Evolutionary conservation across 1,139 yeast genomes (phyloP).

Genomic region (Kodamaea sp.): DNA sequence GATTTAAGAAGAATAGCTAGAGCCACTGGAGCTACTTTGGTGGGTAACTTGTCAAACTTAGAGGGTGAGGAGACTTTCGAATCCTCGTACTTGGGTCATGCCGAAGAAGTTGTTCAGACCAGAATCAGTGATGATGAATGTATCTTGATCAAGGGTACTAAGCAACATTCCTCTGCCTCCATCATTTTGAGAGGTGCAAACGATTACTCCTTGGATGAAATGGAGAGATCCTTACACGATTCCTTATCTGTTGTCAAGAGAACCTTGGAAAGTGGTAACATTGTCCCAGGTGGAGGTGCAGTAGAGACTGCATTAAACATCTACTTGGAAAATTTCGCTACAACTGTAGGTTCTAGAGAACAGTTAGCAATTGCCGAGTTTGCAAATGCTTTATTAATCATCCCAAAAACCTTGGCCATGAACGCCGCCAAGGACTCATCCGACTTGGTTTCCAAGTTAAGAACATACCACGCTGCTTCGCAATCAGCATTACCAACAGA

Average conservation of each 20-base stretch:
- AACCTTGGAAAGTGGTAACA: slow-evolving; percentile 89
- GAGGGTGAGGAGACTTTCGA: slow-evolving; percentile 99
- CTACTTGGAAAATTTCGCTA: slow-evolving; percentile 94
- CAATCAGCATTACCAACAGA: slow-evolving; percentile 85
- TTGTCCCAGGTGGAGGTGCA: slow-evolving; percentile 99
- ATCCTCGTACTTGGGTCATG: slow-evolving; percentile 78
- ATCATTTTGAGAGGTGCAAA: slow-evolving; percentile 95
- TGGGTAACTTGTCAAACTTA: slow-evolving; percentile 84
- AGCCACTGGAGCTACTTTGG: slow-evolving; percentile 95
- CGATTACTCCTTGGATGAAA: slow-evolving; percentile 94
- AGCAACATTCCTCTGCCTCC: slow-evolving; percentile 89
- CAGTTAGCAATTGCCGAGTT: slow-evolving; percentile 98
- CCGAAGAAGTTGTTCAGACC: slow-evolving; percentile 91
- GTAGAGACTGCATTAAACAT: slow-evolving; percentile 96
- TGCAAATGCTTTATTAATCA: slow-evolving; percentile 83
- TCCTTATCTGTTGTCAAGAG: slow-evolving; percentile 94
- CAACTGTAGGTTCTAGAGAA: slow-evolving; percentile 96
- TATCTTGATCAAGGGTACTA: slow-evolving; percentile 90
- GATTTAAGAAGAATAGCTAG: slow-evolving; percentile 96
- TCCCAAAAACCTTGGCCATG: slow-evolving; percentile 95
- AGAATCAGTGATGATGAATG: slow-evolving; percentile 97
- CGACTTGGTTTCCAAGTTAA: slow-evolving; percentile 89
- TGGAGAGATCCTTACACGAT: slow-evolving; percentile 97
- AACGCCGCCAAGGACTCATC: slow-evolving; percentile 98
- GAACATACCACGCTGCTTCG: slow-evolving; percentile 96